Base-by-base conservation (phyloP, 1,139 yeast species). In the Suhomyces choctaworum region DNA sequence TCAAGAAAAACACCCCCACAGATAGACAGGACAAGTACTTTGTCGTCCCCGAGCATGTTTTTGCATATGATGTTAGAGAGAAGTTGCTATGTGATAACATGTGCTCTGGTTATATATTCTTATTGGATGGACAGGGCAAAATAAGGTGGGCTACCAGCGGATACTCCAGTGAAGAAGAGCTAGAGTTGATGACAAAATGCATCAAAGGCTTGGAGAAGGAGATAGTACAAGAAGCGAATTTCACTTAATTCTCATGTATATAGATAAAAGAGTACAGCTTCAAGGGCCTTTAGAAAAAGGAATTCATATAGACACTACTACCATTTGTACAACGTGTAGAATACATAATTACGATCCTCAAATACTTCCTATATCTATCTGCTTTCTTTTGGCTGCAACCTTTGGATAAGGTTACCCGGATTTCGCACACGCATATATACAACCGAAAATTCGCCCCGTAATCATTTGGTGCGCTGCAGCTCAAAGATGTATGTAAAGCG, bases 71-170 rank as follows among this genome's bases (percentile, higher is more conserved):
- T 19, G 62, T 80, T 12, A 77, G 85, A 47, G 80, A 80, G 37
- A 62, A 75, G 15, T 64, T 92, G 27, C 64, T 76, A 35, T 76
- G 92, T 47, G 82, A 80, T 42, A 92, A 92, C 56, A 74, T 78
- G 29, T 85, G 84, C 47, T 78, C 95, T 1, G 97, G 98, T 0
- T 90, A 87, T 55, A 67, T 88, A 7, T 84, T 88, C 49, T 66
- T 92, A 12, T 71, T 92, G 23, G 98, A 92, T 52, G 67, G 69
- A 12, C 66, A 78, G 11, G 83, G 86, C 35, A 80, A 75, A 49
- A 81, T 92, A 32, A 70, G 98, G 50, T 92, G 97, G 97, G 92
- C 90, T 11, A 87, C 90, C 1, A 79, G 95, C 52, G 98, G 98
- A 1, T 75, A 73, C 32, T 83, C 96, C 3, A 69, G 70, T 12